Percentiles rank a stretch among this genome's conserved stretches.
phyloP scores from a whole-genome alignment of 305 asterid genomes.

The Rubia tinctorum region DNA sequence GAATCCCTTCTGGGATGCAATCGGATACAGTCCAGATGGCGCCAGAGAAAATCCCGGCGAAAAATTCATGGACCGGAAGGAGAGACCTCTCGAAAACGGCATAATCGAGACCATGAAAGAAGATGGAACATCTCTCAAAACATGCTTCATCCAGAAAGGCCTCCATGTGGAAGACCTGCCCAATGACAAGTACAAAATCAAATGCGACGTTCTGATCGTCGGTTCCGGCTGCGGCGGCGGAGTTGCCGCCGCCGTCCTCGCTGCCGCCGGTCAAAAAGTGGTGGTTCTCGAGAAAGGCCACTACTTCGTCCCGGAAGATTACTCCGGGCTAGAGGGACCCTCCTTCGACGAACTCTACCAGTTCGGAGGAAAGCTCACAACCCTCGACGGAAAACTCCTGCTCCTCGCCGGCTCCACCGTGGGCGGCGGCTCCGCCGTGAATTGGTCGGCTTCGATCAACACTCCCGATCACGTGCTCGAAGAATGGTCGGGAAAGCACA shows the following conservation, averaged over 20 bases:
- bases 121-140: conserved; percentile 48
- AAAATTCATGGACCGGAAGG: conserved; percentile 14
- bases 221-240: conserved; percentile 98
- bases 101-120: conserved; percentile 48
- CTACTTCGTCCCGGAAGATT: conserved; percentile 68
- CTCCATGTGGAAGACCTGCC: conserved; percentile 38
- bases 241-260: conserved; percentile 79
- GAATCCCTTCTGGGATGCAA: conserved; percentile 74
- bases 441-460: conserved; percentile 83
- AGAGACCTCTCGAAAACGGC: conserved; percentile 76
- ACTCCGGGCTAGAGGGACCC: conserved; percentile 83
- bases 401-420: conserved; percentile 69
- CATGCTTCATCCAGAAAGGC: conserved; percentile 54
- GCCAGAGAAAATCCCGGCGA: conserved; percentile 19
- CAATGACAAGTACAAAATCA: conserved; percentile 29
- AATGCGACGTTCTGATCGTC: conserved; percentile 81
- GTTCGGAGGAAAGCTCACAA: conserved; percentile 60
- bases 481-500: conserved; percentile 62
- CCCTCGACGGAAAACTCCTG: conserved; percentile 64
- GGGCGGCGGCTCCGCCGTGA: conserved; percentile 90
- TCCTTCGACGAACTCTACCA: conserved; percentile 60
- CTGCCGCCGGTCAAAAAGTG: conserved; percentile 73
- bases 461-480: conserved; percentile 67
- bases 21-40: conserved; percentile 54
- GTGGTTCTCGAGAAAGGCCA: conserved; percentile 82